A percentile compares a stretch with the other conserved stretches of the same genome.
These are phyloP conservation scores for Populus hybrid DNA, from an alignment of 441 rosid genomes.

Conservation along the genomic window DNA sequence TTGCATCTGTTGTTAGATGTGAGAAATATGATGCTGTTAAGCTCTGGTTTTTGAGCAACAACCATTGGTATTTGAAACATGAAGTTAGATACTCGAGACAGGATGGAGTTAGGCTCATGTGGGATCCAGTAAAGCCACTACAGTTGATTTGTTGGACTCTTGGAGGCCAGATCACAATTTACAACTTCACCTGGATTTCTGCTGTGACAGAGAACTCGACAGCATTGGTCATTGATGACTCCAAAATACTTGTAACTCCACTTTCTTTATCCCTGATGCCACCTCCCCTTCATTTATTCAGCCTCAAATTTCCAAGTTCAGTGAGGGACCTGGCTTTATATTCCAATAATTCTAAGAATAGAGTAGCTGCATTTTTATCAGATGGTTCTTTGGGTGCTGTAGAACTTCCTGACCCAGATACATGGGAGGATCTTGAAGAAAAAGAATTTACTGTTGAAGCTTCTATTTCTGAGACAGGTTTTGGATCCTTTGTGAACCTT, in stretches of 20 bases:
- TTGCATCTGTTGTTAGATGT: slow-evolving; percentile 69
- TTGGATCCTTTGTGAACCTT: slow-evolving; percentile 67
- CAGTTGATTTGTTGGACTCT: slow-evolving; percentile 84
- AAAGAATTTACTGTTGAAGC: slow-evolving; percentile 56
- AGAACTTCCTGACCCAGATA: slow-evolving; percentile 65
- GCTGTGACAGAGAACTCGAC: slow-evolving; percentile 77
- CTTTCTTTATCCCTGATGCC: slow-evolving; percentile 81
- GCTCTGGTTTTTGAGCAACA: slow-evolving; percentile 84
- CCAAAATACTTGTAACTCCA: slow-evolving; percentile 73
- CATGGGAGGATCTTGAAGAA: slow-evolving; percentile 88
- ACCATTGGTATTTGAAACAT: slow-evolving; percentile 89
- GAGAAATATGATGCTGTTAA: slow-evolving; percentile 53
- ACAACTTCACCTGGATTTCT: slow-evolving; percentile 70
- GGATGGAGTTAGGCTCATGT: slow-evolving; percentile 71
- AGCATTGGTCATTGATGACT: slow-evolving; percentile 74
- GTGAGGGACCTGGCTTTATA: slow-evolving; percentile 63
- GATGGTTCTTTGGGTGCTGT: slow-evolving; percentile 68
- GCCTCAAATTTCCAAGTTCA: slow-evolving; percentile 59
- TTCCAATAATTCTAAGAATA: slow-evolving; percentile 50
- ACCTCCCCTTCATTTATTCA: slow-evolving; percentile 78
- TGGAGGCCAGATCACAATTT: slow-evolving; percentile 58
- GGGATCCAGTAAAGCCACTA: slow-evolving; percentile 90
- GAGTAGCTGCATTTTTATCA: slow-evolving; percentile 66
- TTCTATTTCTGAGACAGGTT: slow-evolving; percentile 39
- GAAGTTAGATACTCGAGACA: slow-evolving; percentile 58